Percentiles rank a stretch among this genome's conserved stretches.
Conservation (phyloP, 1,284 basidiomycete genomes). For the Pseudozyma sp. region DNA sequence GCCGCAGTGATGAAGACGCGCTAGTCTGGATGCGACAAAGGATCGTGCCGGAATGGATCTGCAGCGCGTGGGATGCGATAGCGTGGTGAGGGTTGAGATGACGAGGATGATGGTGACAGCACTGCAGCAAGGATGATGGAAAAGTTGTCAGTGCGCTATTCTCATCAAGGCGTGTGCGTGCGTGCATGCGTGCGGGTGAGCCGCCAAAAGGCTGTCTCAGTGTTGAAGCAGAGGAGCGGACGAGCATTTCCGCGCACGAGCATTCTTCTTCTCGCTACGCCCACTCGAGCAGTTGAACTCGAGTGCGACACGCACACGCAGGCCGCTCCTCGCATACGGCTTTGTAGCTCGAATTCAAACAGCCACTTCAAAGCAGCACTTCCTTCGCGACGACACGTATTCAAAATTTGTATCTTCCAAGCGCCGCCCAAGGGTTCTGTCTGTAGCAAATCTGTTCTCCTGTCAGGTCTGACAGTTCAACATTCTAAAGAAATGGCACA, state of each 20-base stretch:
- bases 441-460: too few relatives aligned
- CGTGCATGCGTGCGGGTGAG: slow-evolving; percentile 7
- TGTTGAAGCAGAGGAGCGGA: slow-evolving; percentile 14
- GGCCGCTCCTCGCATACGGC: not conserved
- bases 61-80: not conserved
- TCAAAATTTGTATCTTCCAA: not conserved
- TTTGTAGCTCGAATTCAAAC: slow-evolving; percentile 5
- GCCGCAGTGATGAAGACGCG: not conserved
- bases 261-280: slow-evolving; percentile 2
- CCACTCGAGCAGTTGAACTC: too few relatives aligned
- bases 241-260: slow-evolving; percentile 25
- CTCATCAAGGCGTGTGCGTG: slow-evolving; percentile 1
- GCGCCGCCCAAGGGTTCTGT: not conserved
- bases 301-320: slow-evolving; percentile 17
- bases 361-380: not conserved
- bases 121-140: not conserved
- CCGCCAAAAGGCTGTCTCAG: slow-evolving; percentile 10
- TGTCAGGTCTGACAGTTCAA: too few relatives aligned
- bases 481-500: too few relatives aligned
- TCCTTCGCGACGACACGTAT: not conserved
- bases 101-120: slow-evolving; percentile 2
- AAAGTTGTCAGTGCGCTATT: not conserved
- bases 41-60: not conserved
- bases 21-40: too few relatives aligned
- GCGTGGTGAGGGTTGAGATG: not conserved